Evolutionary conservation across 2,329 filamentous ascomycete genomes (phyloP).

Genomic region (Cryphonectria naterciae): DNA sequence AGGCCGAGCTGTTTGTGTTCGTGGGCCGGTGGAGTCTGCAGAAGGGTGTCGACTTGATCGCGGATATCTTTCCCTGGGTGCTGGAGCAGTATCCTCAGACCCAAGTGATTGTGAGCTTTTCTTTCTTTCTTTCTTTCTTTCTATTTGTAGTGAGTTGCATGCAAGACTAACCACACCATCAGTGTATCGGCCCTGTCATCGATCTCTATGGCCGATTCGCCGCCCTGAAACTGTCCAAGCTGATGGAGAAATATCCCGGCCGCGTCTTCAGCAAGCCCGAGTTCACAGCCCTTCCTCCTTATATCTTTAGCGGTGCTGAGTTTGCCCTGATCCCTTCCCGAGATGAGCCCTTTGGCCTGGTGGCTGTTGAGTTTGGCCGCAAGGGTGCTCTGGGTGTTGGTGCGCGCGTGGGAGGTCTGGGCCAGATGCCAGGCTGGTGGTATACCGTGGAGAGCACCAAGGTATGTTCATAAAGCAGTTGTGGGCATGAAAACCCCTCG

Average conservation of each 20-base stretch:
- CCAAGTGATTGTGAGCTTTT: conserved; percentile 53
- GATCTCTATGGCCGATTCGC: conserved; percentile 70
- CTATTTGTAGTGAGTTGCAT: background rate
- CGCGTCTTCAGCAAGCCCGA: conserved; percentile 70
- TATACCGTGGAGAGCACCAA: conserved; percentile 68
- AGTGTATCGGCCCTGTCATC: conserved; percentile 64
- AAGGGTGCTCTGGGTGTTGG: conserved; percentile 70
- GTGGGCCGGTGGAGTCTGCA: conserved; percentile 72
- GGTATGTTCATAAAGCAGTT: conserved; percentile 38
- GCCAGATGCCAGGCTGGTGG: conserved; percentile 73
- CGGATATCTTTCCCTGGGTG: conserved; percentile 65
- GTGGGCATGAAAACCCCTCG: too few relatives aligned
- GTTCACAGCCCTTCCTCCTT: conserved; percentile 68
- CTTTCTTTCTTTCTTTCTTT: background rate
- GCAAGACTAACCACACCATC: background rate
- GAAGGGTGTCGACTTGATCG: conserved; percentile 68
- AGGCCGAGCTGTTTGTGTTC: conserved; percentile 69
- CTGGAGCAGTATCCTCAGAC: conserved; percentile 61
- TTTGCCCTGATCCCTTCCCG: conserved; percentile 72
- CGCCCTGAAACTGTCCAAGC: conserved; percentile 62
- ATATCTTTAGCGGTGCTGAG: conserved; percentile 69
- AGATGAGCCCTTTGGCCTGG: conserved; percentile 71
- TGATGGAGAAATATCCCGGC: conserved; percentile 68
- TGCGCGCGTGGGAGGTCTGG: conserved; percentile 65
- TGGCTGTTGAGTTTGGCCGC: conserved; percentile 69